Base-by-base conservation (phyloP, 441 rosid species). In the Euphorbia schlechtendalii region DNA sequence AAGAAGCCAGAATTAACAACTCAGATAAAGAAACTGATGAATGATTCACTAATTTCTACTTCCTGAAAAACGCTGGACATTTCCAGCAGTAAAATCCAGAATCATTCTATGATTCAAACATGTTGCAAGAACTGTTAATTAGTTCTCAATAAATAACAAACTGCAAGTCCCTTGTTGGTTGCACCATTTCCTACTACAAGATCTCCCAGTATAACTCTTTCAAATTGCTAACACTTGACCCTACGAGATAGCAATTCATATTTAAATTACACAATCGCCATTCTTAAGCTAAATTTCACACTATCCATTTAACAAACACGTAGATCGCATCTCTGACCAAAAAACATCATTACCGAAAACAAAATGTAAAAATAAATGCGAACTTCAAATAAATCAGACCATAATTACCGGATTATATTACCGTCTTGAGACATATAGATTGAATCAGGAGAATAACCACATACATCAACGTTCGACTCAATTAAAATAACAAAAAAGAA, bases 381-480 rank as follows among this genome's bases (percentile, higher is more conserved):
- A 56, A 36, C n/a, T 5, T 56, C 28, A 38, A 13, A 65, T 54
- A 17, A 11, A 32, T 51, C 6, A 34, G 11, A 57, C 4, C 40
- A 57, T 14, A 13, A 56, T 11, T 41, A 43, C 30, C 43, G 15
- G 46, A 56, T 46, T 20, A 27, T n/a, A 54, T 18, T 34, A n/a
- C 14, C 20, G 11, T 30, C 30, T n/a, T 28, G n/a, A 51, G 13
- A 57, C 27, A 65, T 41, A 55, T 69, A 40, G 68, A 73, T 73
- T 66, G 38, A 71, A 80, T 75, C 62, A 52, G 41, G 65, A 62
- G n/a, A 61, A 25, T 13, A 68, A 60, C 63, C 52, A 69, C 56
- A 52, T 56, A 67, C n/a, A 66, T 20, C 40, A 24, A 21, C 28
- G 54, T n/a, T 13, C 15, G 38, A 48, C 32, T n/a, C 12, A 46